phyloP scores from a whole-genome alignment of 148 eudicot genomes.

The Chenopodium berlandieri region DNA sequence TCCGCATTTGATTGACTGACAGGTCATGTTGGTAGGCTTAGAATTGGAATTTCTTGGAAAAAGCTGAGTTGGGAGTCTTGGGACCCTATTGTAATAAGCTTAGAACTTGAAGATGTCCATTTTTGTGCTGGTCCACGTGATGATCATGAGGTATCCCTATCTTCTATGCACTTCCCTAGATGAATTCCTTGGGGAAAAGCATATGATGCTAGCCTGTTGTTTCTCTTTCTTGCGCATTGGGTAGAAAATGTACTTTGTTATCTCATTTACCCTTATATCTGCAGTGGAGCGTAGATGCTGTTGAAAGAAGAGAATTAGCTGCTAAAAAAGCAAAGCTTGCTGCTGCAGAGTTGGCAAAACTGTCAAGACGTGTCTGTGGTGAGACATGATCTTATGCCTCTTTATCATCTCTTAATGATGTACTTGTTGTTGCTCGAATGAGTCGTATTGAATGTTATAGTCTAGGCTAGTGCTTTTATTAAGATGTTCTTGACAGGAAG shows the following conservation, averaged over 20 bases:
- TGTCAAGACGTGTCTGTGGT: slow-evolving; percentile 94
- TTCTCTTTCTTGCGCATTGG: neutral
- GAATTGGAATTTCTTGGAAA: slow-evolving; percentile 96
- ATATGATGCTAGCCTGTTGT: neutral
- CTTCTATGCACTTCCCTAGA: neutral
- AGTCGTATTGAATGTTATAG: neutral
- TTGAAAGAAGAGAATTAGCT: slow-evolving; percentile 82
- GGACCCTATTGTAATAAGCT: slow-evolving; percentile 85
- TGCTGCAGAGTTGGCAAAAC: slow-evolving; percentile 94
- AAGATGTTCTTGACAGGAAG: neutral
- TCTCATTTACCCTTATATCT: slow-evolving; percentile 16
- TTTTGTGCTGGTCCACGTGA: slow-evolving; percentile 77
- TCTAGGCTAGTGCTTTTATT: neutral
- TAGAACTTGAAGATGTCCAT: slow-evolving; percentile 64
- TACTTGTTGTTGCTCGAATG: neutral
- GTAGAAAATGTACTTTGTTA: neutral
- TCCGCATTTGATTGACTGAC: slow-evolving; percentile 1
- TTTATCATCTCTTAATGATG: neutral
- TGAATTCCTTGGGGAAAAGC: neutral
- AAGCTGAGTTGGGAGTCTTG: slow-evolving; percentile 99
- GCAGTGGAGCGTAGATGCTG: slow-evolving; percentile 84
- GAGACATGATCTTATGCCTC: slow-evolving; percentile 28
- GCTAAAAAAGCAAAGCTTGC: slow-evolving; percentile 97
- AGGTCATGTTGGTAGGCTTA: slow-evolving; percentile 92
- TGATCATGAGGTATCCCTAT: slow-evolving; percentile 68